Evolutionary conservation across 2,329 filamentous ascomycete species (phyloP).

Genomic region (Fusarium solani-melongenae): DNA sequence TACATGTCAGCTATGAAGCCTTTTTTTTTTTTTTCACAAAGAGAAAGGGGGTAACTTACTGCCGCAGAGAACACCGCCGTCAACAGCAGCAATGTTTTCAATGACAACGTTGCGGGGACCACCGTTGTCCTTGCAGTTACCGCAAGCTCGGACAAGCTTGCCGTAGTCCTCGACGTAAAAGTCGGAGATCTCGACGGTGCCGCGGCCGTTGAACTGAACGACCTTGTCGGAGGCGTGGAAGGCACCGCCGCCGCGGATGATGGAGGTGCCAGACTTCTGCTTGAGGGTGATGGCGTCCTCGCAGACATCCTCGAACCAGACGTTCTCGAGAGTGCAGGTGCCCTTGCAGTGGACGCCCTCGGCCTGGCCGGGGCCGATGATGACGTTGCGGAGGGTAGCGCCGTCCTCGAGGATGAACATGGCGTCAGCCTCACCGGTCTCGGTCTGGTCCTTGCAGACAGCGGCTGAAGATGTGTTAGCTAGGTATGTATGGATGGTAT

Average conservation of each 20-base stretch:
- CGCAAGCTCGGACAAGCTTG: conserved; percentile 62
- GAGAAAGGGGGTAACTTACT: conserved; percentile 13
- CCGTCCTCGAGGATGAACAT: conserved; percentile 64
- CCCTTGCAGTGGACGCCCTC: conserved; percentile 64
- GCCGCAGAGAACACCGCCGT: conserved; percentile 37
- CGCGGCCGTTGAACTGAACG: conserved; percentile 56
- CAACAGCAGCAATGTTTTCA: conserved; percentile 30
- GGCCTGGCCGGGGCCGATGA: conserved; percentile 61
- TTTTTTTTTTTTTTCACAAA: too few relatives aligned
- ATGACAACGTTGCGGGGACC: conserved; percentile 34
- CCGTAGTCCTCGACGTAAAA: conserved; percentile 52
- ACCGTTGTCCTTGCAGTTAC: conserved; percentile 42
- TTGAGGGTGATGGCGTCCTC: conserved; percentile 52
- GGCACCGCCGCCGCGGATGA: conserved; percentile 56
- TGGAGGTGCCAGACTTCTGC: conserved; percentile 52
- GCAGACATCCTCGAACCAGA: conserved; percentile 55
- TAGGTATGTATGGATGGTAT: too few relatives aligned
- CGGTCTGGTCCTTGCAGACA: conserved; percentile 43
- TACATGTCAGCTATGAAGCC: not conserved
- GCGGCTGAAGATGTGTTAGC: conserved; percentile 24
- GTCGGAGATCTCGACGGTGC: conserved; percentile 48
- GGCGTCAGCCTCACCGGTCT: conserved; percentile 47
- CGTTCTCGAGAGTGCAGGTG: conserved; percentile 54
- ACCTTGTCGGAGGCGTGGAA: conserved; percentile 55
- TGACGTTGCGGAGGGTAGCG: conserved; percentile 63